Evolutionary conservation across 2,329 filamentous ascomycete species (phyloP).

Genomic region (Hymenotorrendiella dingleyae): DNA sequence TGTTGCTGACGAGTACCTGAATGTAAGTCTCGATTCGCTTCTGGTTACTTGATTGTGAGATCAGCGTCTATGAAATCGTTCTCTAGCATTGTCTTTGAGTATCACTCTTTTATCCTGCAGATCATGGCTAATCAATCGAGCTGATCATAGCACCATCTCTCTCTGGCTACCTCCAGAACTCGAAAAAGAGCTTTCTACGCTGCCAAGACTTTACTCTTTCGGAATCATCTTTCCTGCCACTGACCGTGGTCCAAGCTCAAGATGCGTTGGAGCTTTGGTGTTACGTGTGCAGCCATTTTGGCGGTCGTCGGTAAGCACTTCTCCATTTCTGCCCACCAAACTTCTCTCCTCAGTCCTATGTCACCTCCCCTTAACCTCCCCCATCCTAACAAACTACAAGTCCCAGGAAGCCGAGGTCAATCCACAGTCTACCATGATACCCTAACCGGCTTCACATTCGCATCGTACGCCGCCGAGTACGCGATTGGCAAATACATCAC

Average conservation of each 20-base stretch:
- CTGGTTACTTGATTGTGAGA: background rate
- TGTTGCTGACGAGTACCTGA: too few relatives aligned
- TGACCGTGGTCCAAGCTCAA: slow-evolving; percentile 2
- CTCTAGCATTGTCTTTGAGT: background rate
- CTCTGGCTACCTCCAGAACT: background rate
- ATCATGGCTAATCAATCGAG: background rate
- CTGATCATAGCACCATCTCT: background rate
- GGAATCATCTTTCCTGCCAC: background rate
- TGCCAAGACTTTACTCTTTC: background rate
- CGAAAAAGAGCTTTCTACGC: background rate
- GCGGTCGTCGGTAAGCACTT: slow-evolving; percentile 7
- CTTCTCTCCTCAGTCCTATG: background rate
- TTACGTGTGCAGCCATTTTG: slow-evolving; percentile 7
- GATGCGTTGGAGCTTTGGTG: slow-evolving; percentile 12
- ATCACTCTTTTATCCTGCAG: background rate
- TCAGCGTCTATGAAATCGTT: background rate
- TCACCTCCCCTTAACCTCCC: background rate
- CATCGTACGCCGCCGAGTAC: slow-evolving; percentile 9
- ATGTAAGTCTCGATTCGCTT: too few relatives aligned
- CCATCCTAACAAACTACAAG: background rate
- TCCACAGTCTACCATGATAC: slow-evolving; percentile 9
- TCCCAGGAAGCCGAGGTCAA: slow-evolving; percentile 6
- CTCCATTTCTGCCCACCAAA: too few relatives aligned
- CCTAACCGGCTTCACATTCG: slow-evolving; percentile 15
- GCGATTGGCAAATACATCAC: slow-evolving; percentile 3